phyloP scores from a whole-genome alignment of 139 green algal genomes.

The Haematococcus lacustris region DNA sequence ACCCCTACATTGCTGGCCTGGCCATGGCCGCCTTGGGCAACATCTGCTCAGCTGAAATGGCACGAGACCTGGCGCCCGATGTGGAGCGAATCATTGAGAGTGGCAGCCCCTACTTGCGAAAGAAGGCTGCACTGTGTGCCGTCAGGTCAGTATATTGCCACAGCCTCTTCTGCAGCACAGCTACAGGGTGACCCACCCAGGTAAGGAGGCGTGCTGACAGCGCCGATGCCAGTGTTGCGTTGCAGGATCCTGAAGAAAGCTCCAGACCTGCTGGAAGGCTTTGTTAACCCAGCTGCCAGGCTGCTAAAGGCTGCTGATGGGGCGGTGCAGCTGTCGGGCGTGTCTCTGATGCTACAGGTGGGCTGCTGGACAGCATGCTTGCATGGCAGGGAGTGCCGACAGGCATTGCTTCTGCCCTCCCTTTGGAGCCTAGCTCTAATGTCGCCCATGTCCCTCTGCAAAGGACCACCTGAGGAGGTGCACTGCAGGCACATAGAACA shows the following conservation, averaged over 20 bases:
- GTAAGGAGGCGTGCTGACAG: too few species aligned
- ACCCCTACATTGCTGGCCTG: slow-evolving; percentile 86
- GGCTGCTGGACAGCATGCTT: neutral
- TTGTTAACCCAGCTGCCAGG: slow-evolving; percentile 57
- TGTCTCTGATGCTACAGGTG: slow-evolving; percentile 71
- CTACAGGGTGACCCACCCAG: too few species aligned
- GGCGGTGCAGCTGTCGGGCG: slow-evolving; percentile 74
- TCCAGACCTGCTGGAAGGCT: slow-evolving; percentile 85
- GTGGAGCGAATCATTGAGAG: slow-evolving; percentile 77
- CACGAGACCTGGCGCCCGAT: slow-evolving; percentile 88
- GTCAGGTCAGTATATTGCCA: slow-evolving; percentile 41
- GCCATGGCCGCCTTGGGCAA: slow-evolving; percentile 92
- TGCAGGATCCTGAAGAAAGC: slow-evolving; percentile 84
- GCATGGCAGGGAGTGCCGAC: too few species aligned
- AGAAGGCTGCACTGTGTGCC: slow-evolving; percentile 90
- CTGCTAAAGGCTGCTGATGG: slow-evolving; percentile 88
- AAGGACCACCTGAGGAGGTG: too few species aligned
- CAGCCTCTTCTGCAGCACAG: too few species aligned
- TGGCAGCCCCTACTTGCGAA: slow-evolving; percentile 80
- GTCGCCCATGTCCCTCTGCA: too few species aligned
- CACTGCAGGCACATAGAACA: too few species aligned
- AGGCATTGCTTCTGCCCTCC: too few species aligned
- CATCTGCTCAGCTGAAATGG: slow-evolving; percentile 96
- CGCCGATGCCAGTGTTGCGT: neutral
- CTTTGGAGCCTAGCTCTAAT: too few species aligned